Evolutionary conservation across 1,139 yeast species (phyloP), one percentile per base, ranked within the genome.

Genomic region (Candida frijolesensis): DNA sequence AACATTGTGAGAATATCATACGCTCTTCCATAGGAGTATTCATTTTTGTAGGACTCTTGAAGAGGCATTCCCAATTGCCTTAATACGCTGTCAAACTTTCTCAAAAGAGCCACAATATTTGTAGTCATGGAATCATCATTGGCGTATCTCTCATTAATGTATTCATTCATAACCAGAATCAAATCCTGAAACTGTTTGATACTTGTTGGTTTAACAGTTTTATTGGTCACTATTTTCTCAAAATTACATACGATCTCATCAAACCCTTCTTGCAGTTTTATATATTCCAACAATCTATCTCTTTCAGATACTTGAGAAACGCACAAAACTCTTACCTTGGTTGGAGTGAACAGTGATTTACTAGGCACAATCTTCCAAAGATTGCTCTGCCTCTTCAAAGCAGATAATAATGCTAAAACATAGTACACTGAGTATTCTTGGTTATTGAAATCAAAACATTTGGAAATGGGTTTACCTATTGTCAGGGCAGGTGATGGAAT

Each of bases 291-390:
- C 8, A 74, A 61, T 14, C 53, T 52, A 34, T 68, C 71, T 12
- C 71, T 61, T 34, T 60, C 57, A 1, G 63, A 64, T 7, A 70
- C 62, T 42, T 73, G 66, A 5, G 66, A 59, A 19, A 77, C 60
- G 0, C 87, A 86, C 38, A 80, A 61, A 5, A 80, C 68, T 1
- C 79, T 75, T 0, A 81, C 76, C 48, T 78, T 74, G 3, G 76
- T 61, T 1, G 85, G 81, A 0, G 78, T 68, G 42, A 68, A 66
- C 3, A 66, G 62, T 18, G 64, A 57, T 45, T 62, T 70, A 51
- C 63, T 60, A 25, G 66, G 64, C 47, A 68, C 68, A 30, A 75
- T 54, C 43, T 65, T 67, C 85, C 84, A 70, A 52, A 76, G 60
- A 45, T 79, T 70, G 34, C 73, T 66, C 52, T 82, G 84, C 45